A percentile compares a stretch with the other conserved stretches of the same genome.
Evolutionary conservation across 805 yeast species (phyloP).

Genomic region (Metschnikowia baotianmanensis): DNA sequence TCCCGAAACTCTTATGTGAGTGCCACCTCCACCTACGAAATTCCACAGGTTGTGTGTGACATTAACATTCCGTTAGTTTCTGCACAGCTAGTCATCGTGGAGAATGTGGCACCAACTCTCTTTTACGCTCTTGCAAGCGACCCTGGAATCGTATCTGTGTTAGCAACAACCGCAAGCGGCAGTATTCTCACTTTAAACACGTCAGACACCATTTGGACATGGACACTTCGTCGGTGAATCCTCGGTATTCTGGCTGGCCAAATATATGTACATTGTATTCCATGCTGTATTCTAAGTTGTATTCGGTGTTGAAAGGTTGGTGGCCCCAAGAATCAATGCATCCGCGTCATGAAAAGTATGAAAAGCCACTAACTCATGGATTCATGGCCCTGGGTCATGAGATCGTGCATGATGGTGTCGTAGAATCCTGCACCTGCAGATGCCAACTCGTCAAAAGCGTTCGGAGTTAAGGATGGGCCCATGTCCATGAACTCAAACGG

Average conservation of each 20-base stretch:
- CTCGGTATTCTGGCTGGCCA: too few relatives aligned
- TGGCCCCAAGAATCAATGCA: background rate
- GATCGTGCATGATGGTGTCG: slow-evolving; percentile 11
- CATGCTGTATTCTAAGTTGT: too few relatives aligned
- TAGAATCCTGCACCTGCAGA: slow-evolving; percentile 12
- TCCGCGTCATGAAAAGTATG: background rate
- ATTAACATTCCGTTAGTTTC: background rate
- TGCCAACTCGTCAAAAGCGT: background rate
- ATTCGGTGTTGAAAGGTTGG: too few relatives aligned
- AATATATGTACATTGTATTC: too few relatives aligned
- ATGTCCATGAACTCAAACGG: slow-evolving; percentile 6
- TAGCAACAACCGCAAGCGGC: slow-evolving; percentile 8
- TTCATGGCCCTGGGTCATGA: slow-evolving; percentile 1
- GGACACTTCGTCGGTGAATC: slow-evolving; percentile 3
- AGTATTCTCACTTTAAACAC: slow-evolving; percentile 1
- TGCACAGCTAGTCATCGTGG: background rate
- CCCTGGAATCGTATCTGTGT: slow-evolving; percentile 8
- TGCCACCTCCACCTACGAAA: slow-evolving; percentile 13
- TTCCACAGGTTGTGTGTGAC: slow-evolving; percentile 1
- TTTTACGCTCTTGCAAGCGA: slow-evolving; percentile 3
- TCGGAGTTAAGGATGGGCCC: slow-evolving; percentile 4
- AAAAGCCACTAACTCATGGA: too few relatives aligned
- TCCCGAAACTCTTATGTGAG: slow-evolving; percentile 9
- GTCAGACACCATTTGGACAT: background rate
- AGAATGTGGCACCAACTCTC: slow-evolving; percentile 7